Percentiles rank a stretch among this genome's conserved stretches.
phyloP scores from a whole-genome alignment of 768 basidiomycete genomes.

The Auriscalpium microsporum region DNA sequence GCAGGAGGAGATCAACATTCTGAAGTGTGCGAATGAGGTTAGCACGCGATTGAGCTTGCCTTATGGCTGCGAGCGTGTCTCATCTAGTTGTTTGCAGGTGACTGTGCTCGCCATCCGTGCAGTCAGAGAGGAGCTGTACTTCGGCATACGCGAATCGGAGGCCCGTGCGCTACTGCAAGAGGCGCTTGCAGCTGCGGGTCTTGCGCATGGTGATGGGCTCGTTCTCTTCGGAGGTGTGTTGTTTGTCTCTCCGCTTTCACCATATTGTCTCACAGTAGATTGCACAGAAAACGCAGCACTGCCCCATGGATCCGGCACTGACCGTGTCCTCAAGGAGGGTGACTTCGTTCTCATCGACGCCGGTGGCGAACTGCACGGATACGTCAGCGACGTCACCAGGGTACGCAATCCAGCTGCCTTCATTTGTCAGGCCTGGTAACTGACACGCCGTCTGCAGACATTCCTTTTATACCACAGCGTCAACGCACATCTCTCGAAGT shows the following conservation, averaged over 20 bases:
- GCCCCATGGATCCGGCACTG: constrained; percentile 75
- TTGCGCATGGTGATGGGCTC: constrained; percentile 49
- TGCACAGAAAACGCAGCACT: constrained; percentile 72
- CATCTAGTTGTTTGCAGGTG: constrained; percentile 34
- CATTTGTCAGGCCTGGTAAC: constrained; percentile 3
- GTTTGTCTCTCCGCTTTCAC: background rate
- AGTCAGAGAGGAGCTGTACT: constrained; percentile 47
- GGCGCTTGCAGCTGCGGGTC: constrained; percentile 50
- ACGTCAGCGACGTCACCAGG: constrained; percentile 71
- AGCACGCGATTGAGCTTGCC: background rate
- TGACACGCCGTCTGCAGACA: constrained; percentile 33
- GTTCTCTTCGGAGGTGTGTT: constrained; percentile 71
- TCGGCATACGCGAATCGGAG: constrained; percentile 73
- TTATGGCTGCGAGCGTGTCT: background rate
- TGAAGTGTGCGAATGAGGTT: constrained; percentile 79
- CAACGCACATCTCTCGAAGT: constrained; percentile 45
- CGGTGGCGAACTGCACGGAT: constrained; percentile 63
- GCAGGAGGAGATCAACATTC: constrained; percentile 53
- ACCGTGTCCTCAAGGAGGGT: constrained; percentile 41
- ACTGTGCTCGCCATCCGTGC: constrained; percentile 68
- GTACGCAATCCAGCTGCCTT: constrained; percentile 31
- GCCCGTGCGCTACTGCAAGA: constrained; percentile 48
- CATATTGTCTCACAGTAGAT: background rate
- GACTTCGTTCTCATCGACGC: constrained; percentile 76
- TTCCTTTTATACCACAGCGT: constrained; percentile 54